Evolutionary conservation across 2,329 filamentous ascomycete genomes (phyloP).

Genomic region (Teratosphaeriaceae sp.): DNA sequence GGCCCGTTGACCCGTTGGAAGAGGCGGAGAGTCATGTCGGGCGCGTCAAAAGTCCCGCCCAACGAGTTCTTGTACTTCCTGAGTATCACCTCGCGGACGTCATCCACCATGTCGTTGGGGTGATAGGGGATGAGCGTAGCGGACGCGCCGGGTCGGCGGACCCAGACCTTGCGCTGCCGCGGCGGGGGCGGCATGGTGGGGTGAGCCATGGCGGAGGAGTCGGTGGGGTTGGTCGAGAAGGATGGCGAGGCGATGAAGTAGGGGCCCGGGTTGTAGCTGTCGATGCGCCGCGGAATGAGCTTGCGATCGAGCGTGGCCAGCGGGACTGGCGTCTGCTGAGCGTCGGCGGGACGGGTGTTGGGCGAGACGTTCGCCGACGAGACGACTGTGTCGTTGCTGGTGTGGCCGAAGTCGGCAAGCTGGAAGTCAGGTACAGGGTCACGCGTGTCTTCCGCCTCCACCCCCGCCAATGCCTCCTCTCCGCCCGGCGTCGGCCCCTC

Average conservation of each 20-base stretch:
- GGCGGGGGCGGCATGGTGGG: slow-evolving; percentile 16
- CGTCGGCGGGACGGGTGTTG: background rate
- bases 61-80: slow-evolving; percentile 92
- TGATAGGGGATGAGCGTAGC: slow-evolving; percentile 79
- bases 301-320: slow-evolving; percentile 31
- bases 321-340: slow-evolving; percentile 9
- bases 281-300: slow-evolving; percentile 36
- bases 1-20: slow-evolving; percentile 59
- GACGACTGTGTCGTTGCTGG: background rate
- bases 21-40: slow-evolving; percentile 78
- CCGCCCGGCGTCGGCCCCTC: slow-evolving; percentile 22
- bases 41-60: slow-evolving; percentile 80
- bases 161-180: slow-evolving; percentile 81
- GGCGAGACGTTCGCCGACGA: background rate
- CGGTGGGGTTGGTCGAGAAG: slow-evolving; percentile 21
- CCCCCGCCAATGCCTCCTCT: background rate
- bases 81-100: slow-evolving; percentile 86
- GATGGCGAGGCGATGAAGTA: slow-evolving; percentile 18
- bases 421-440: background rate
- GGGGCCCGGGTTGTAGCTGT: too few species aligned
- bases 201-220: slow-evolving; percentile 23
- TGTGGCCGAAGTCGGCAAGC: background rate
- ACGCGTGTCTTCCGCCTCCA: background rate
- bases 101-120: slow-evolving; percentile 88
- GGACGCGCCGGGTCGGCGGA: slow-evolving; percentile 77